Conservation (phyloP, 78 protist species). For the Dictyostelium capitatum region DNA sequence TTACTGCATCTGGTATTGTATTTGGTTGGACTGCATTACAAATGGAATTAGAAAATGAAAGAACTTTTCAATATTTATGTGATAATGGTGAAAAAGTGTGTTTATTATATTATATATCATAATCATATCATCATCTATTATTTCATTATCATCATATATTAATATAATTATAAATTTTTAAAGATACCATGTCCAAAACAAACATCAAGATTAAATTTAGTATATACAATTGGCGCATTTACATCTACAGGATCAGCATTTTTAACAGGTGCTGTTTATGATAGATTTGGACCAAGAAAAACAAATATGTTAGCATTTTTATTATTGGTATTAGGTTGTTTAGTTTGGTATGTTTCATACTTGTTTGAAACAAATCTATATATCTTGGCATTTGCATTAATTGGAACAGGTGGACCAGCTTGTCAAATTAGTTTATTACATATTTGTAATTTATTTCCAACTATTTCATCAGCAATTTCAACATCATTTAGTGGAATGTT, state of each 20-base stretch:
- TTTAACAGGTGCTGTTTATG: constrained; percentile 52
- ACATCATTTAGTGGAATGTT: constrained; percentile 63
- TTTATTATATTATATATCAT: neutral
- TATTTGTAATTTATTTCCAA: constrained; percentile 62
- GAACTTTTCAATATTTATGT: constrained; percentile 52
- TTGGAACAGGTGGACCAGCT: constrained; percentile 80
- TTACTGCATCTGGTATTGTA: constrained; percentile 58
- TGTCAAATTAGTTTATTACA: constrained; percentile 71
- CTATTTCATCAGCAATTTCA: neutral
- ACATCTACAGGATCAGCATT: constrained; percentile 80
- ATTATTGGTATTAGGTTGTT: constrained; percentile 37
- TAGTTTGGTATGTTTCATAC: constrained; percentile 35
- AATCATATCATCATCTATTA: neutral
- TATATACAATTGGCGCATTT: constrained; percentile 72
- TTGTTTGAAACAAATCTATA: constrained; percentile 21
- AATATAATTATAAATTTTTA: neutral
- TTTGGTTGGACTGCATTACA: constrained; percentile 79
- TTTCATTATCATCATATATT: neutral
- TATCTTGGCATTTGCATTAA: constrained; percentile 64
- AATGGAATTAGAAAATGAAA: constrained; percentile 28
- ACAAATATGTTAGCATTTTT: constrained; percentile 24
- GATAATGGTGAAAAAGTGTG: neutral
- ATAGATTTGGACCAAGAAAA: constrained; percentile 60
- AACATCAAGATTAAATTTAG: constrained; percentile 56
- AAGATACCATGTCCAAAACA: constrained; percentile 32